Percentiles rank a stretch among this genome's conserved stretches.
phyloP scores from a whole-genome alignment of 768 basidiomycete species.

The Brasilioporus rufonigricans region DNA sequence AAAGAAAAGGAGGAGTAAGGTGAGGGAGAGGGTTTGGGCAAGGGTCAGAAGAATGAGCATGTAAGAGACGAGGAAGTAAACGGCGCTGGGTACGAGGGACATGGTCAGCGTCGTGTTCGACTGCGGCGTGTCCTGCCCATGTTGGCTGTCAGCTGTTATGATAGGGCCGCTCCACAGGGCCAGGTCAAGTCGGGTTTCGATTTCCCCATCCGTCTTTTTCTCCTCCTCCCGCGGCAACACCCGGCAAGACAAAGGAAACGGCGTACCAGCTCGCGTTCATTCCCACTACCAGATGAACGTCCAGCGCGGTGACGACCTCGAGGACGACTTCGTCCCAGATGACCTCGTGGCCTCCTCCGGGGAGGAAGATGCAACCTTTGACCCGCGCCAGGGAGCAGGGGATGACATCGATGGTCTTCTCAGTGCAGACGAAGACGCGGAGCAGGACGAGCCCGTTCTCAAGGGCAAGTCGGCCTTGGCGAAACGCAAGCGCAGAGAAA shows the following conservation, averaged over 20 bases:
- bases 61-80: background rate
- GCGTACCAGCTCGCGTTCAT: background rate
- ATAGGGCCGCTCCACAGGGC: too few relatives aligned
- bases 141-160: conserved; percentile 17
- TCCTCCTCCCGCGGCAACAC: background rate
- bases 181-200: too few relatives aligned
- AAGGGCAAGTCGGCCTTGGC: conserved; percentile 28
- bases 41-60: conserved; percentile 12
- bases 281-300: conserved; percentile 19
- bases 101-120: conserved; percentile 8
- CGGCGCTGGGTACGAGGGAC: too few relatives aligned
- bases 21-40: conserved; percentile 3
- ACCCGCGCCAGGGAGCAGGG: conserved; percentile 26
- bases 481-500: conserved; percentile 74
- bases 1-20: background rate
- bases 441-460: conserved; percentile 29
- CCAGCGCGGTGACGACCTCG: conserved; percentile 72
- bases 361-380: conserved; percentile 43
- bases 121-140: conserved; percentile 30
- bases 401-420: conserved; percentile 41
- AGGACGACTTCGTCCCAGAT: conserved; percentile 77
- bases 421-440: conserved; percentile 44
- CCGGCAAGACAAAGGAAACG: too few relatives aligned
- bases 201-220: background rate
- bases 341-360: conserved; percentile 63